phyloP scores from a whole-genome alignment of 139 green algal genomes.

The Chlorella sp. region DNA sequence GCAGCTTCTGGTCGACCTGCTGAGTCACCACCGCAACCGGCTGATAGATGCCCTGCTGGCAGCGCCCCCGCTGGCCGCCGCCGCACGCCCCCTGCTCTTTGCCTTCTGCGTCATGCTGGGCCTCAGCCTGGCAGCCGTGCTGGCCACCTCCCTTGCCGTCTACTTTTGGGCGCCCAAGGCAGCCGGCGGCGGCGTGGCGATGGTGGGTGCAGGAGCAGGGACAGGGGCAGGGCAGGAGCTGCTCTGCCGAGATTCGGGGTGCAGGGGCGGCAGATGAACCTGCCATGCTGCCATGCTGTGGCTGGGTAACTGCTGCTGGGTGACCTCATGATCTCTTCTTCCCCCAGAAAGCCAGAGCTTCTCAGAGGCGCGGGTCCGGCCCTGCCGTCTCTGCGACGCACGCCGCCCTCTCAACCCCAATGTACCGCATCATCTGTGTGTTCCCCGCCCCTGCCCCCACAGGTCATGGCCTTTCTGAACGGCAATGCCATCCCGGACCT shows the following conservation, averaged over 20 bases:
- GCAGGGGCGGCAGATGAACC: no score
- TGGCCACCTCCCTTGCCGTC: slow-evolving; percentile 60
- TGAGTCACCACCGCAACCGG: neutral
- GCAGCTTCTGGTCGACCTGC: slow-evolving; percentile 36
- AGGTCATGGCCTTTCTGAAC: slow-evolving; percentile 28
- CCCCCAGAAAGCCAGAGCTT: neutral
- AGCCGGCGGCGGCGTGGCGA: slow-evolving; percentile 83
- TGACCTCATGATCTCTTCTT: neutral
- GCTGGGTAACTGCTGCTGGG: neutral
- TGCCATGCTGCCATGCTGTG: no score
- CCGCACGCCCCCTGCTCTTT: neutral
- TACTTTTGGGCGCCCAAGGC: slow-evolving; percentile 78
- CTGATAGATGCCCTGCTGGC: neutral
- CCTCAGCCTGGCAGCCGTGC: slow-evolving; percentile 53
- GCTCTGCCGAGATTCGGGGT: no score
- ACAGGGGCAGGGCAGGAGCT: slow-evolving; percentile 7
- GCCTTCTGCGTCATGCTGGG: slow-evolving; percentile 11
- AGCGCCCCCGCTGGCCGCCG: neutral
- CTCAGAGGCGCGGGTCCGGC: neutral
- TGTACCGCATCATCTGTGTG: no score
- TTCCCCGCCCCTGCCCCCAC: neutral
- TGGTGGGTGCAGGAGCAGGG: neutral
- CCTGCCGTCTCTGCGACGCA: no score
- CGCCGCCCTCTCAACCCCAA: no score
- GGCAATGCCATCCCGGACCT: slow-evolving; percentile 61